Conservation (phyloP, 108 stramenopile species). For the Cyclotella atomus region DNA sequence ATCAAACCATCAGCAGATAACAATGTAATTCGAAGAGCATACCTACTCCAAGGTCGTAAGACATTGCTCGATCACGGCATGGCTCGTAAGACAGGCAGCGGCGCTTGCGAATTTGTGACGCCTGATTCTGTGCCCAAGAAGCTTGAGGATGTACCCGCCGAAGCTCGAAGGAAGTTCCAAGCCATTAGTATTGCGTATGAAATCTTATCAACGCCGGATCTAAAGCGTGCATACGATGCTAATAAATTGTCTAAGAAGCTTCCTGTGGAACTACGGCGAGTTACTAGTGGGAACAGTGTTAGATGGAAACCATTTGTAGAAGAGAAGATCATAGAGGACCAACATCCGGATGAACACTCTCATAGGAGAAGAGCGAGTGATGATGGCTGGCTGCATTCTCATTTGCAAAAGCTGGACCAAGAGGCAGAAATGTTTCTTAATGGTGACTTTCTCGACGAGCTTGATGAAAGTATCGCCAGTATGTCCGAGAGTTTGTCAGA, state of each 20-base stretch:
- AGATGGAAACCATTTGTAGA: constrained; percentile 36
- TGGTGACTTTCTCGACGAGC: constrained; percentile 19
- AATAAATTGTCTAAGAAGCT: not conserved
- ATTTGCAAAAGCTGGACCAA: constrained; percentile 11
- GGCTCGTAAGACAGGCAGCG: not conserved
- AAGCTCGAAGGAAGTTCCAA: constrained; percentile 30
- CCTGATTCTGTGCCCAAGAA: not conserved
- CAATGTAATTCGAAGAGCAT: constrained; percentile 17
- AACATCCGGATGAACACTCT: constrained; percentile 22
- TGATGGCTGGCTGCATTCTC: constrained; percentile 16
- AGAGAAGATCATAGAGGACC: constrained; percentile 32
- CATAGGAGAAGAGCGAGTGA: constrained; percentile 4
- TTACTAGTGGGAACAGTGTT: constrained; percentile 17
- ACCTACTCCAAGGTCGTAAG: constrained; percentile 26
- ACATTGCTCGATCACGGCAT: constrained; percentile 15
- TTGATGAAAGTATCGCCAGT: constrained; percentile 24
- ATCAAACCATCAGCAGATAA: constrained; percentile 14
- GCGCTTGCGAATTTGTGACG: not conserved
- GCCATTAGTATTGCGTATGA: constrained; percentile 42
- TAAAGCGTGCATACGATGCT: constrained; percentile 20
- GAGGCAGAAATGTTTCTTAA: constrained; percentile 25
- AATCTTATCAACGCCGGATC: constrained; percentile 29
- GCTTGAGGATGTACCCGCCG: constrained; percentile 23
- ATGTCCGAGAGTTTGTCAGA: constrained; percentile 16
- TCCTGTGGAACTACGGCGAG: not conserved